phyloP scores from a whole-genome alignment of 139 green algal genomes.

The Chara braunii region DNA sequence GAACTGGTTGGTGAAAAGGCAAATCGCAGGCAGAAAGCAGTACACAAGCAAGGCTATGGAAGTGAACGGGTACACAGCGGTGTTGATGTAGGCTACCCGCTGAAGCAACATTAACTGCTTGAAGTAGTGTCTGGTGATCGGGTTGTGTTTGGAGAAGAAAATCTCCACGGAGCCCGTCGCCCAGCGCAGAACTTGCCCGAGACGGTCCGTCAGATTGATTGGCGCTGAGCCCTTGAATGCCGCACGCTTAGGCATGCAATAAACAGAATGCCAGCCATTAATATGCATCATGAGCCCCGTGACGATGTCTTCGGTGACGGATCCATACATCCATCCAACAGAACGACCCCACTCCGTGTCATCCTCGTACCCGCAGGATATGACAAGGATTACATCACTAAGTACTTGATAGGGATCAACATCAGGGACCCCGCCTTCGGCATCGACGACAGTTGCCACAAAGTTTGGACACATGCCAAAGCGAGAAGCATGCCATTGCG shows the following conservation, averaged over 20 bases:
- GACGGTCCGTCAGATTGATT: conserved; percentile 43
- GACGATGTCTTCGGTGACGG: conserved; percentile 36
- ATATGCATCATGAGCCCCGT: conserved; percentile 30
- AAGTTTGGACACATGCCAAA: conserved; percentile 30
- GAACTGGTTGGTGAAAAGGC: conserved; percentile 35
- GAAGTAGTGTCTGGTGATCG: no score
- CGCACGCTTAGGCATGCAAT: conserved; percentile 23
- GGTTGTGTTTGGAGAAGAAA: conserved; percentile 34
- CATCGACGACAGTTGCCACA: not conserved
- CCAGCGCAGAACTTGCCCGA: conserved; percentile 42
- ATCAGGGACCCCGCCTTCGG: conserved; percentile 3
- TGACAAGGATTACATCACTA: conserved; percentile 31
- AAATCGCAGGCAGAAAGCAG: conserved; percentile 25
- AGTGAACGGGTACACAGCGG: conserved; percentile 31
- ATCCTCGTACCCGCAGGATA: conserved; percentile 25
- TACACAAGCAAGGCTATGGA: conserved; percentile 14
- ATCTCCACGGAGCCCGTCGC: conserved; percentile 37
- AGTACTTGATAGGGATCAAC: no score
- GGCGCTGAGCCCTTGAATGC: conserved; percentile 39
- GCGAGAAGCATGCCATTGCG: not conserved
- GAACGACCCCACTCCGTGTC: conserved; percentile 20
- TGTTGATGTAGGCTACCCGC: conserved; percentile 40
- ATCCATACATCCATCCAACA: conserved; percentile 35
- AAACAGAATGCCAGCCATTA: conserved; percentile 27
- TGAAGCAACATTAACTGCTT: no score